Evolutionary conservation across 257 asterid genomes (phyloP).

Genomic region (Solanum dulcamara): DNA sequence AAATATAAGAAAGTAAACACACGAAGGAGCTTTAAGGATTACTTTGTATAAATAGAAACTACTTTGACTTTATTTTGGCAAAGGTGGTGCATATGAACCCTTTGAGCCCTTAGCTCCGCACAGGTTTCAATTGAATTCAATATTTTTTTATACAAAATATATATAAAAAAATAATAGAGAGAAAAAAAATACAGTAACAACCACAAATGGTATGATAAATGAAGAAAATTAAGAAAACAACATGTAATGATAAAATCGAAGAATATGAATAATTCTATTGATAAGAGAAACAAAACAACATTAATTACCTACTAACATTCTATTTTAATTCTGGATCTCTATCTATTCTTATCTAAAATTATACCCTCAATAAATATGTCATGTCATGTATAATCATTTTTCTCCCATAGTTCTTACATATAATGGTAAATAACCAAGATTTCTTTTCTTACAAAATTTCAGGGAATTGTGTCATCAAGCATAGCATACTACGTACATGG

Average conservation of each 20-base stretch:
- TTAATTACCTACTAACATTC: neutral
- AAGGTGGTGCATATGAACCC: neutral
- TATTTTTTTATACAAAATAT: neutral
- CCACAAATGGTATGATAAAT: neutral
- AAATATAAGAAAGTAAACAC: neutral
- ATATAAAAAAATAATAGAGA: accelerated
- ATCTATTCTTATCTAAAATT: neutral
- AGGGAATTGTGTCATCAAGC: constrained; percentile 93
- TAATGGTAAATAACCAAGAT: neutral
- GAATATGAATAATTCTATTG: neutral
- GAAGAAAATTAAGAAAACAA: neutral
- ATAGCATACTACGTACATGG: constrained; percentile 92
- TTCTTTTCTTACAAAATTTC: neutral
- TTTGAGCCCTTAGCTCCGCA: neutral
- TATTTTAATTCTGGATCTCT: accelerated
- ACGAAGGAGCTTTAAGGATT: neutral
- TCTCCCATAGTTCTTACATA: no score
- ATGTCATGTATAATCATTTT: accelerated
- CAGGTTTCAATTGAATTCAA: neutral
- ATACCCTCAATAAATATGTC: accelerated
- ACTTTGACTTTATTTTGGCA: neutral
- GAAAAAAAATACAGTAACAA: neutral
- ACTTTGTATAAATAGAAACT: neutral
- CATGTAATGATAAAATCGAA: no score
- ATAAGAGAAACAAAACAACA: neutral